Conservation (phyloP, 441 rosid species). For the Erodium trifolium region DNA sequence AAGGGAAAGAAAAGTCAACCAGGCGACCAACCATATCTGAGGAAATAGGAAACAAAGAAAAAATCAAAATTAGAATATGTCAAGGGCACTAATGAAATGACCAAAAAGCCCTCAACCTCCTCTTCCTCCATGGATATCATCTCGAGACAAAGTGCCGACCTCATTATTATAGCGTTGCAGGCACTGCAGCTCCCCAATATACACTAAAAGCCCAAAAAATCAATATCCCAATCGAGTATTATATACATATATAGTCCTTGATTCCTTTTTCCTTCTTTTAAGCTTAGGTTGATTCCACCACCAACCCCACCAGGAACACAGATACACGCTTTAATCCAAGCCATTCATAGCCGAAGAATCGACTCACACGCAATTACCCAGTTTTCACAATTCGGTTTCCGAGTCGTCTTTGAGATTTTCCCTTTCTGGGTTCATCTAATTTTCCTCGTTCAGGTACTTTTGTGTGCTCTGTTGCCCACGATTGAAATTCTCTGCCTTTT, state of each 20-base stretch:
- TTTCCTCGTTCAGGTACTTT: not conserved
- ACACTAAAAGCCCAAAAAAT: not conserved
- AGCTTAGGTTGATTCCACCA: not conserved
- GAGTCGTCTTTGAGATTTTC: not conserved
- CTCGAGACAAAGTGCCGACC: slow-evolving; percentile 3
- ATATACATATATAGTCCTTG: not conserved
- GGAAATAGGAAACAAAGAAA: not conserved
- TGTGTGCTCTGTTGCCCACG: not conserved
- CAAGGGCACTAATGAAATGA: not conserved
- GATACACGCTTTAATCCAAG: slow-evolving; percentile 24
- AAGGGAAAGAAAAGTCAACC: too few species aligned
- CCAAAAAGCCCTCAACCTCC: not conserved
- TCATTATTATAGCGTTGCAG: not conserved
- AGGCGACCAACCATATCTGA: too few species aligned
- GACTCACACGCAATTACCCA: slow-evolving; percentile 4
- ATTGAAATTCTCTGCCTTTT: too few species aligned
- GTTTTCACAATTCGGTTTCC: slow-evolving; percentile 12
- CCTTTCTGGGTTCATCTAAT: not conserved
- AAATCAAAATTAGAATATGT: not conserved
- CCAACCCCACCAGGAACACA: slow-evolving; percentile 3
- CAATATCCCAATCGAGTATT: not conserved
- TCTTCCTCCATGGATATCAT: not conserved
- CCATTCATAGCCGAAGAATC: slow-evolving; percentile 20
- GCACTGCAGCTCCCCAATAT: not conserved
- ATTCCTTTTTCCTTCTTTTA: not conserved